Evolutionary conservation across 805 yeast genomes (phyloP), one percentile per base, ranked within the genome.

Genomic region (Ogataea degrootiae): DNA sequence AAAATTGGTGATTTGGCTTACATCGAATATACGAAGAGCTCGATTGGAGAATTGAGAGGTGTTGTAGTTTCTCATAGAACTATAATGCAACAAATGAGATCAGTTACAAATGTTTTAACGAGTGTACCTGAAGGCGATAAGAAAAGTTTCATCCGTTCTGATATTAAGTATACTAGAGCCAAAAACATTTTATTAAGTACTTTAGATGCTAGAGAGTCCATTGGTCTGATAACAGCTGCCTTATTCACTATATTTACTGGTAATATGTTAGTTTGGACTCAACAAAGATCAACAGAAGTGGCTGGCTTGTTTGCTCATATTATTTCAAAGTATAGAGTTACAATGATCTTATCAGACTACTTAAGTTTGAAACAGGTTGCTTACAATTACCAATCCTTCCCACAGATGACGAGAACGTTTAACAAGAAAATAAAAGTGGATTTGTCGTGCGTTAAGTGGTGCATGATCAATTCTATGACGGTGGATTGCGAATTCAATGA

Each of bases 401-500:
- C 99, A 0, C 83, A 83, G 55, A 74, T 84, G 42, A 87, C 97
- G 1, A 74, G 96, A 41, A 87, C 87, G 48, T 91, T 75, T 61
- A 85, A 86, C 37, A 87, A 84, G 55, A 80, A 84, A 41, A 80
- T 79, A 50, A 79, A 80, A 44, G 89, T 88, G 3, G 90, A 91
- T 60, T 74, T 94, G 35, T 80, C 91, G 0, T 76, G 86, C 23
- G 82, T 94, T 3, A 80, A 82, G 55, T 91, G 97, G 92, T 95
- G 96, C 42, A 68, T 94, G 35, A 89, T 95, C 11, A 89, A 89
- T 55, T 86, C 97, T 1, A 75, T 85, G 6, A 86, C 95, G 0
- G 89, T 91, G 5, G 98, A 94, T 61, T 87, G 96, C 6, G 99
- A 94, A 55, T 92, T 92, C 55, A 80, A 90, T 55, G 96, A 88